Evolutionary conservation across 441 rosid genomes (phyloP).

Genomic region (Adansonia rubrostipa): DNA sequence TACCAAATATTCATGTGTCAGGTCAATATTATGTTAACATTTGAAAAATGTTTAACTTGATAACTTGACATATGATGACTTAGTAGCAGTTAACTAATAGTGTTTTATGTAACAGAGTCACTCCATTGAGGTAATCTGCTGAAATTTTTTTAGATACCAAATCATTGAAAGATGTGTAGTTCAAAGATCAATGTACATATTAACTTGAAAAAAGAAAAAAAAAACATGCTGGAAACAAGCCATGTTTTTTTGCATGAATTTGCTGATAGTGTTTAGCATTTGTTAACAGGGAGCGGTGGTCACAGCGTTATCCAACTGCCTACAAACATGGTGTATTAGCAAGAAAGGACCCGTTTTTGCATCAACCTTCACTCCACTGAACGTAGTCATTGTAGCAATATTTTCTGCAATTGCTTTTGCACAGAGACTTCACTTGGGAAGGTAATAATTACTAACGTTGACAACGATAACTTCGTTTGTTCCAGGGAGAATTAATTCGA

Average conservation of each 20-base stretch:
- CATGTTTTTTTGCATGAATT: neutral
- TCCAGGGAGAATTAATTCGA: too few species aligned
- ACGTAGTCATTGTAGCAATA: slow-evolving; percentile 39
- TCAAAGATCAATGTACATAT: too few species aligned
- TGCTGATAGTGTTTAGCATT: neutral
- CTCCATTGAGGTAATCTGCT: too few species aligned
- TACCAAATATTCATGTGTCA: too few species aligned
- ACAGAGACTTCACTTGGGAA: slow-evolving; percentile 47
- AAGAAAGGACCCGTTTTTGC: slow-evolving; percentile 48
- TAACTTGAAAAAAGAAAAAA: neutral
- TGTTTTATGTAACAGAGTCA: too few species aligned
- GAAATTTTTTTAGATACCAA: too few species aligned
- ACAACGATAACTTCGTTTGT: neutral
- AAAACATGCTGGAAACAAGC: neutral
- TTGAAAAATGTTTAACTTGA: too few species aligned
- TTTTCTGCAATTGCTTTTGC: slow-evolving; percentile 50
- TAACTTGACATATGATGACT: too few species aligned
- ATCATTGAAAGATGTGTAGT: too few species aligned
- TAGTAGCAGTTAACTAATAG: too few species aligned
- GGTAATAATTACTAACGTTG: slow-evolving; percentile 30
- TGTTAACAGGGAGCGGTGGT: slow-evolving; percentile 40
- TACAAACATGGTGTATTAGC: slow-evolving; percentile 47
- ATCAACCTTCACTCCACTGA: slow-evolving; percentile 45
- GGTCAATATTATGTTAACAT: too few species aligned
- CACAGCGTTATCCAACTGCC: slow-evolving; percentile 40